Evolutionary conservation across 2,329 filamentous ascomycete species (phyloP).

Genomic region (Alternaria infectoria): DNA sequence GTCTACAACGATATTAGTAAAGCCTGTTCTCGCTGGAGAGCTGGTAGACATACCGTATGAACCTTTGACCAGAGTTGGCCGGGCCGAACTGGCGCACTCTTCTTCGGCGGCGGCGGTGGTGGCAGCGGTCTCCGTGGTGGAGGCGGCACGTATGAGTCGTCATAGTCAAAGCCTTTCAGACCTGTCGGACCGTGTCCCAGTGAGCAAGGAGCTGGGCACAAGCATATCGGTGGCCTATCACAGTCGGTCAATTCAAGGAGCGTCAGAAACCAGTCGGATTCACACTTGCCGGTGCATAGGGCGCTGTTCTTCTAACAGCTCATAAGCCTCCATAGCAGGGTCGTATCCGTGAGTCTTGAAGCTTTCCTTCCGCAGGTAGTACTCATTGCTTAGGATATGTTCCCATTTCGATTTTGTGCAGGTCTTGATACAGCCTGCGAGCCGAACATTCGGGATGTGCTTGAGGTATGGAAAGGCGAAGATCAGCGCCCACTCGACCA

Average conservation of each 20-base stretch:
- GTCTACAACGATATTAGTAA: not conserved
- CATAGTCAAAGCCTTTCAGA: not conserved
- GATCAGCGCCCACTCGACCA: constrained; percentile 9
- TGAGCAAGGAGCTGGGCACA: not conserved
- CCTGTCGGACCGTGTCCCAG: not conserved
- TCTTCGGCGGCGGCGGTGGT: not conserved
- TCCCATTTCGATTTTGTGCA: not conserved
- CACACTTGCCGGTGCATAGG: not conserved
- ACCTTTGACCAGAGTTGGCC: not conserved
- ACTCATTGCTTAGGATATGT: not conserved
- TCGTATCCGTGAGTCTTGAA: not conserved
- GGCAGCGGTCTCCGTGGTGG: too few species aligned
- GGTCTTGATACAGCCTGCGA: constrained; percentile 11
- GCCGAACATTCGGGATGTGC: constrained; percentile 5
- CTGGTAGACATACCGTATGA: not conserved
- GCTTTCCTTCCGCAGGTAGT: not conserved
- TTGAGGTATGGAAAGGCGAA: constrained; percentile 11
- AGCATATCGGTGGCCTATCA: not conserved
- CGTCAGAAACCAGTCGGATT: too few species aligned
- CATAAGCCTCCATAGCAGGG: not conserved
- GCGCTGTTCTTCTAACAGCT: not conserved
- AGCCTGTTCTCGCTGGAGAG: not conserved
- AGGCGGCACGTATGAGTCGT: not conserved
- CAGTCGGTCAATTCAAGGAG: not conserved
- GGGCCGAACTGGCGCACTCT: not conserved